Evolutionary conservation across 345 rosid genomes (phyloP).

Genomic region (Draba incana): DNA sequence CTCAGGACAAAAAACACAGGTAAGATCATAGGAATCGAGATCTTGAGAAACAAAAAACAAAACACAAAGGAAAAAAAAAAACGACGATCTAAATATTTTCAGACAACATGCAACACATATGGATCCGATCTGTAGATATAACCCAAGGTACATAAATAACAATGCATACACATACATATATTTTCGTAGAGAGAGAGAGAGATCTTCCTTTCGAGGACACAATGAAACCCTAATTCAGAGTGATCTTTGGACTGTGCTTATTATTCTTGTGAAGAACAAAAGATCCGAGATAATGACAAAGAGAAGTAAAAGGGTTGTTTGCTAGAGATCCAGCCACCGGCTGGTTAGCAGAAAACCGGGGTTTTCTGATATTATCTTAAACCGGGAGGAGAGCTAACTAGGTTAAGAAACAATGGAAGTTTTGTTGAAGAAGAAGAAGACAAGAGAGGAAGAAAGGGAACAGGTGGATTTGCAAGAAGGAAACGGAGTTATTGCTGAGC

Average conservation of each 20-base stretch:
- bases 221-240: slow-evolving; percentile 41
- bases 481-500: slow-evolving; percentile 74
- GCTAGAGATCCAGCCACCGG: slow-evolving; percentile 11
- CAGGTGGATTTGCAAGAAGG: slow-evolving; percentile 40
- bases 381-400: slow-evolving; percentile 16
- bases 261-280: slow-evolving; percentile 14
- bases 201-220: slow-evolving; percentile 33
- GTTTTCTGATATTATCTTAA: slow-evolving; percentile 3
- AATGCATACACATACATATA: not conserved
- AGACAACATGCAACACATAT: slow-evolving; percentile 32
- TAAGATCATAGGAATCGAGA: slow-evolving; percentile 2
- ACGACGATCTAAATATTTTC: slow-evolving; percentile 29
- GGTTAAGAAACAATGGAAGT: slow-evolving; percentile 29
- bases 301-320: not conserved
- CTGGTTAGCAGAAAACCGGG: not conserved
- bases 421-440: slow-evolving; percentile 24
- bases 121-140: slow-evolving; percentile 22
- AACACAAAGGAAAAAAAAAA: not conserved
- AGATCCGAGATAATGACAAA: not conserved
- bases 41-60: slow-evolving; percentile 14
- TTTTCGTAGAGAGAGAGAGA: not conserved
- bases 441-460: slow-evolving; percentile 37
- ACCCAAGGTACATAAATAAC: not conserved
- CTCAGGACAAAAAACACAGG: not conserved
- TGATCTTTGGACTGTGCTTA: slow-evolving; percentile 13